phyloP scores from a whole-genome alignment of 495 filamentous ascomycete species.

The Xylaria scruposa region DNA sequence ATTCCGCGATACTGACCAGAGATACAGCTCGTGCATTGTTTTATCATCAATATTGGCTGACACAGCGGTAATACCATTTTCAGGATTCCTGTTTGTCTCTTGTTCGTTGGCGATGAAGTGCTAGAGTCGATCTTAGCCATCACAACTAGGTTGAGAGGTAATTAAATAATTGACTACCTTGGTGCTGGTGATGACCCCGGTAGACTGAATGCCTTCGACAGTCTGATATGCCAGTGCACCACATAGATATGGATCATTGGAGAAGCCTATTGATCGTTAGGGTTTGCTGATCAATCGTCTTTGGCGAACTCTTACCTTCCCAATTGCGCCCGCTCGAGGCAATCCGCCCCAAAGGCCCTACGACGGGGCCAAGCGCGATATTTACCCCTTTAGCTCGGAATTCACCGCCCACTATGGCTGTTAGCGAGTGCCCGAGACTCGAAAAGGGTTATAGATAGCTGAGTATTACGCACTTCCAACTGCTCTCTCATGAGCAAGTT shows the following conservation, averaged over 20 bases:
- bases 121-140: conserved; percentile 34
- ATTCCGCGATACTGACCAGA: conserved; percentile 59
- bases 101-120: conserved; percentile 73
- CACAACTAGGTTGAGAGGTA: neutral
- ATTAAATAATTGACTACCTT: conserved; percentile 46
- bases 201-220: conserved; percentile 56
- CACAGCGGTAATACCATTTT: conserved; percentile 52
- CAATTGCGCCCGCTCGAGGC: conserved; percentile 63
- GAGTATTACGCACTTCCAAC: conserved; percentile 46
- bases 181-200: conserved; percentile 60
- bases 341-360: conserved; percentile 61
- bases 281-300: neutral
- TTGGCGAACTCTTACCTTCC: conserved; percentile 46
- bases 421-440: neutral
- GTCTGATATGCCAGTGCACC: conserved; percentile 55
- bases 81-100: conserved; percentile 65
- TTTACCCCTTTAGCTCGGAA: conserved; percentile 70
- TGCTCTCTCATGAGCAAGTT: conserved; percentile 56
- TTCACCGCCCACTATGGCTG: conserved; percentile 52
- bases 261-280: conserved; percentile 47
- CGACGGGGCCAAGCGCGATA: conserved; percentile 69
- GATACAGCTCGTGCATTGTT: conserved; percentile 74
- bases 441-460: neutral
- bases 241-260: conserved; percentile 56
- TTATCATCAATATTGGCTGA: conserved; percentile 71